Conservation (phyloP, 1,139 yeast species). For the Yamadazyma diddensiae region DNA sequence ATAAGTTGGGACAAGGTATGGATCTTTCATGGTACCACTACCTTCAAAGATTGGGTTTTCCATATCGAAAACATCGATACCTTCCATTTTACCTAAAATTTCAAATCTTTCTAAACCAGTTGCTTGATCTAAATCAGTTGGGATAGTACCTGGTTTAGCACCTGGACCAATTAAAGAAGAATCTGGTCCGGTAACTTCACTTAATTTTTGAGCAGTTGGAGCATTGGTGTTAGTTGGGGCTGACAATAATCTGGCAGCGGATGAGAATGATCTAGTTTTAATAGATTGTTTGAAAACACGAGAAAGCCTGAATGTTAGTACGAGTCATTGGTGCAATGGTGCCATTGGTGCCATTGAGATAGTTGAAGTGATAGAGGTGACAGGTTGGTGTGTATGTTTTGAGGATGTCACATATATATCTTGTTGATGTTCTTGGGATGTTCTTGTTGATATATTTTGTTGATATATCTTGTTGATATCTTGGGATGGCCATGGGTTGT, state of each 20-base stretch:
- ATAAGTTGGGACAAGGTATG: conserved; percentile 85
- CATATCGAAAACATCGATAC: conserved; percentile 92
- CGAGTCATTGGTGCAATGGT: too few relatives aligned
- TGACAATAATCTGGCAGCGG: conserved; percentile 12
- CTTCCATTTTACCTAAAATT: conserved; percentile 90
- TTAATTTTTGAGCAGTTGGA: conserved; percentile 65
- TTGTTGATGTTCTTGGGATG: too few relatives aligned
- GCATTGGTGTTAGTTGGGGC: conserved; percentile 32
- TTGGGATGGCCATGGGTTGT: too few relatives aligned
- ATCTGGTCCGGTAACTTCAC: conserved; percentile 79
- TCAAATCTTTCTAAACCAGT: conserved; percentile 98
- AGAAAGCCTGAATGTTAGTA: conserved; percentile 12
- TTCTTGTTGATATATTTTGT: too few relatives aligned
- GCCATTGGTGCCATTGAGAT: too few relatives aligned
- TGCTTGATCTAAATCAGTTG: conserved; percentile 93
- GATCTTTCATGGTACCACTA: conserved; percentile 83
- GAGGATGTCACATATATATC: too few relatives aligned
- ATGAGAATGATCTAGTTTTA: conserved; percentile 8
- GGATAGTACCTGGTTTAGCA: conserved; percentile 79
- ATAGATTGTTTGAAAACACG: conserved; percentile 14
- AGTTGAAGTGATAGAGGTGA: too few relatives aligned
- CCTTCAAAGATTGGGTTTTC: conserved; percentile 87
- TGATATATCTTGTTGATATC: too few relatives aligned
- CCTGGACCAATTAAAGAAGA: conserved; percentile 83
- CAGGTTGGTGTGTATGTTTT: too few relatives aligned